Percentiles rank a stretch among this genome's conserved stretches.
phyloP scores from a whole-genome alignment of 1,139 yeast species.

The Magnusiomyces starmeri region DNA sequence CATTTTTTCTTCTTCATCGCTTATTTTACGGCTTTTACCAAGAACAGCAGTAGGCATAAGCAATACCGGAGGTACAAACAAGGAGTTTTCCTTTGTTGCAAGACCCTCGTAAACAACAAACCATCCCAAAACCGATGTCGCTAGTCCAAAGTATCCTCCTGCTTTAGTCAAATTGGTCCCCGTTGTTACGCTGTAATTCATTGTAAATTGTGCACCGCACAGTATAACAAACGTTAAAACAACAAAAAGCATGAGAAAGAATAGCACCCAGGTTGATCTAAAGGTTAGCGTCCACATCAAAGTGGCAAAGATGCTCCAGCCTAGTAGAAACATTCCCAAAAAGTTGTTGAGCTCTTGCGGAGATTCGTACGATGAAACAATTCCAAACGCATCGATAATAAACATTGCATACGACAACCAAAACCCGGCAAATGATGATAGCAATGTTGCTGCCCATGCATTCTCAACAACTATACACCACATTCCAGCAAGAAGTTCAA shows the following conservation, averaged over 20 bases:
- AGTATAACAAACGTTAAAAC: constrained; percentile 62
- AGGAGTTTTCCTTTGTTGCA: constrained; percentile 63
- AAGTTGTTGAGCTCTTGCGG: constrained; percentile 45
- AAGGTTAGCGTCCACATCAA: constrained; percentile 60
- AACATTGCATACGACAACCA: constrained; percentile 79
- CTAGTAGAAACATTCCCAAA: constrained; percentile 65
- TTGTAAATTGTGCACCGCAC: constrained; percentile 48
- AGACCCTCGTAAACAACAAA: constrained; percentile 90
- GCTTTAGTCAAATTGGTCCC: constrained; percentile 46
- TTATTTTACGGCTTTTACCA: not conserved
- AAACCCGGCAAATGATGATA: constrained; percentile 77
- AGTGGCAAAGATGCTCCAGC: constrained; percentile 74
- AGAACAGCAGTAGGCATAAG: constrained; percentile 31
- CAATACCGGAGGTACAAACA: constrained; percentile 47
- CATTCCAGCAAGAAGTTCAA: constrained; percentile 67
- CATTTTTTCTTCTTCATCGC: not conserved
- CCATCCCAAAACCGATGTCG: constrained; percentile 77
- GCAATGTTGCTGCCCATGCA: constrained; percentile 80
- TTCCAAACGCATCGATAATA: constrained; percentile 65
- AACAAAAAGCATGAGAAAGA: constrained; percentile 55
- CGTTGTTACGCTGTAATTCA: constrained; percentile 30
- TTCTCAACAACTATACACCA: constrained; percentile 61
- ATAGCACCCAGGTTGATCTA: constrained; percentile 75
- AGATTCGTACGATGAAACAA: constrained; percentile 45
- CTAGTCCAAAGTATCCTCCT: constrained; percentile 71